A percentile compares a stretch with the other conserved stretches of the same genome.
Evolutionary conservation across 495 filamentous ascomycete genomes (phyloP).

Genomic region (Cercophora scortea): DNA sequence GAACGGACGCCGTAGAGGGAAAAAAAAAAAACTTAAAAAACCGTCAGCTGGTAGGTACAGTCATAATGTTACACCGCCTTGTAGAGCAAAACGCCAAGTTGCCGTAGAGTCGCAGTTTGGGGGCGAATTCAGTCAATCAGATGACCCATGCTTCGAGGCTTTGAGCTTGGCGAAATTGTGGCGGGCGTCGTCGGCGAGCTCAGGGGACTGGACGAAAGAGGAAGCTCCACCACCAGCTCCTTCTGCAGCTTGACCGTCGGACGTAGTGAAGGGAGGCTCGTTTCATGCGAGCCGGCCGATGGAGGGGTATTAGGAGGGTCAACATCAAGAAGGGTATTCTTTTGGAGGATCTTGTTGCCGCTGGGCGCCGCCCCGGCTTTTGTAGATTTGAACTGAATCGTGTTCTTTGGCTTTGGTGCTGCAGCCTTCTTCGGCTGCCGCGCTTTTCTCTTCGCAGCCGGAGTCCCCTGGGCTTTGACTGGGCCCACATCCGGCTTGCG

Average conservation of each 20-base stretch:
- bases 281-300: too few species aligned
- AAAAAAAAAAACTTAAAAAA: too few species aligned
- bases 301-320: neutral
- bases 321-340: conserved; percentile 8
- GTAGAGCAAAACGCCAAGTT: too few species aligned
- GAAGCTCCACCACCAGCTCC: neutral
- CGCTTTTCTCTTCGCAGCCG: conserved; percentile 23
- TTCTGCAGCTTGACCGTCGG: conserved; percentile 8
- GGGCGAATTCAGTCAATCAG: conserved; percentile 27
- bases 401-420: conserved; percentile 23
- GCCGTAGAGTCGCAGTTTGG: too few species aligned
- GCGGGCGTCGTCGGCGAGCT: conserved; percentile 4
- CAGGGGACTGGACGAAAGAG: conserved; percentile 1
- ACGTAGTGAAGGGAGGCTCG: conserved; percentile 18
- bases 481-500: neutral
- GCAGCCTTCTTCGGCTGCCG: conserved; percentile 30
- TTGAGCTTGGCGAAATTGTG: conserved; percentile 37
- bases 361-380: conserved; percentile 16
- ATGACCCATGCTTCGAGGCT: conserved; percentile 32
- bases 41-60: too few species aligned
- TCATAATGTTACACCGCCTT: too few species aligned
- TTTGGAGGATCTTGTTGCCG: conserved; percentile 10
- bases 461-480: conserved; percentile 18
- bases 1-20: too few species aligned
- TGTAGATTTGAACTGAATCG: conserved; percentile 33